Evolutionary conservation across 176 grass and related monocot species (phyloP), one percentile per base, ranked within the genome.

Genomic region (Aegilops speltoides): DNA sequence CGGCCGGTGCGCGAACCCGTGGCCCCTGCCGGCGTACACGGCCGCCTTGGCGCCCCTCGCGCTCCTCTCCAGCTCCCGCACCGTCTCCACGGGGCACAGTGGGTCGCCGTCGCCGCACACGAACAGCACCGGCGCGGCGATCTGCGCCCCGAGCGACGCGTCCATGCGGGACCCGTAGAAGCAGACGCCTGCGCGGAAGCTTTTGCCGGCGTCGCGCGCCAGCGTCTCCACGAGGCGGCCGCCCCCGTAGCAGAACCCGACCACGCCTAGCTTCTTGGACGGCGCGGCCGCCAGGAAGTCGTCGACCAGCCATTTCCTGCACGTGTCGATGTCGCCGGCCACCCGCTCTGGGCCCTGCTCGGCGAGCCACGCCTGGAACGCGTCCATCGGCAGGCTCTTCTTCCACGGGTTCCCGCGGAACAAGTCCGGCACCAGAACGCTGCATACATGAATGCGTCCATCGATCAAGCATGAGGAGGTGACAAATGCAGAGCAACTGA

Each of bases 161-260:
- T 99, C 92, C 77, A 99, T 91, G 34, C 60, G 45, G 10, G 76
- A 68, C 19, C 97, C 94, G 34, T 96, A 96, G 86, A 99, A 99
- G 88, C 97, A 99, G 38, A 99, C 89, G 0, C 90, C 94, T 16
- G 89, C 90, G 71, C 83, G 45, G 80, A 93, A 96, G 86, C 87
- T 3, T 2, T 2, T 3, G 31, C 31, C 77, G 19, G 73, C 84
- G 78, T 96, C 97, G 20, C 85, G 88, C 41, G 90, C 92, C 82
- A 99, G 83, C 26, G 87, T 12, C 89, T 99, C 90, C 4, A 96
- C 62, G 28, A 96, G 88, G 14, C 70, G 92, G 19, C 72, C 78
- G 15, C 97, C 97, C 20, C 97, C 92, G 84, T 92, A 94, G 80
- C 94, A 93, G 87, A 96, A 94, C n/a, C 97, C 97, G 52, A 99